phyloP scores from a whole-genome alignment of 1,284 basidiomycete species.

The Moniliella sp. region DNA sequence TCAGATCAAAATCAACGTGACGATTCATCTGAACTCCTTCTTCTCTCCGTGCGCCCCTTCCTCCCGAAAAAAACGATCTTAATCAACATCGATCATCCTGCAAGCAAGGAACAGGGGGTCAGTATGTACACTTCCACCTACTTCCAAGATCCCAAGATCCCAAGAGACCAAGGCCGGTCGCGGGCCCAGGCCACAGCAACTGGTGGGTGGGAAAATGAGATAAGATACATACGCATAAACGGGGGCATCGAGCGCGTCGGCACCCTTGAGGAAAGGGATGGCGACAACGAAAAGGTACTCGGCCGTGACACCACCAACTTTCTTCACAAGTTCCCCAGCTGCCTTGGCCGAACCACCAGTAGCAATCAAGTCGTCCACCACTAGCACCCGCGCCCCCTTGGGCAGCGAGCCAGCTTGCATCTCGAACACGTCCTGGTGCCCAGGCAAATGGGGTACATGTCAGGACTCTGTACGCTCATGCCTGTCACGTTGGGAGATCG shows the following conservation, averaged over 20 bases:
- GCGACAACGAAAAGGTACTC: conserved; percentile 91
- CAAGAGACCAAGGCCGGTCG: too few species aligned
- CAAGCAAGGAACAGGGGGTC: too few species aligned
- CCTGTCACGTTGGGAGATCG: conserved; percentile 1
- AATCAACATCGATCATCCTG: too few species aligned
- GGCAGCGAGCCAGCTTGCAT: conserved; percentile 75
- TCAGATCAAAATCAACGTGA: too few species aligned
- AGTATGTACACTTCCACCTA: too few species aligned
- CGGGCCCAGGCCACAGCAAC: too few species aligned
- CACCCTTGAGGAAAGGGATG: conserved; percentile 58
- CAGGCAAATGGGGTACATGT: background rate
- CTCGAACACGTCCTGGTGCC: conserved; percentile 74
- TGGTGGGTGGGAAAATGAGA: too few species aligned
- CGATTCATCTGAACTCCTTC: too few species aligned
- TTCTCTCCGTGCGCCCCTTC: too few species aligned
- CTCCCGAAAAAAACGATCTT: too few species aligned
- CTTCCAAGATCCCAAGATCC: too few species aligned
- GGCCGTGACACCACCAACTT: conserved; percentile 59
- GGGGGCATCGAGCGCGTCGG: conserved; percentile 60
- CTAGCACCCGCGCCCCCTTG: conserved; percentile 55
- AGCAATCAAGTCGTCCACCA: conserved; percentile 89
- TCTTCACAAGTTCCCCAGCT: conserved; percentile 67
- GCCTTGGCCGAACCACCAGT: conserved; percentile 87
- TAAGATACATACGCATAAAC: conserved; percentile 45
- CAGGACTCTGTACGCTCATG: background rate